Evolutionary conservation across 2,329 filamentous ascomycete species (phyloP).

Genomic region (Colletotrichum sp.): DNA sequence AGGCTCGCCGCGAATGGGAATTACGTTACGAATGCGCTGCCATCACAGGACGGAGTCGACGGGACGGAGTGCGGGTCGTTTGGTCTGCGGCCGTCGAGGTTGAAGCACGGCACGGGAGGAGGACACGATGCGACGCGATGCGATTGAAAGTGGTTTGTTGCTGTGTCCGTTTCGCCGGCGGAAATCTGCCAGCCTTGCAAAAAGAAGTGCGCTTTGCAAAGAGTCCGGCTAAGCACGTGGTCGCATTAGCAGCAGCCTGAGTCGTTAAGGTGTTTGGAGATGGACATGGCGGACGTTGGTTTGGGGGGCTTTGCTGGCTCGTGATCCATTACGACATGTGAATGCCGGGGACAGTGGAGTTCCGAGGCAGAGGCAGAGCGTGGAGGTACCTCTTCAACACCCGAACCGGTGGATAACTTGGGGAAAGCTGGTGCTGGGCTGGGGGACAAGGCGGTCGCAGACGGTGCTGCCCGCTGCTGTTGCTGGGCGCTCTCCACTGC

Average conservation of each 20-base stretch:
- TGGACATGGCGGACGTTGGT: not conserved
- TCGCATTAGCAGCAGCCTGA: slow-evolving; percentile 10
- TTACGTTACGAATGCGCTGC: slow-evolving; percentile 12
- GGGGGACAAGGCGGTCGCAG: not conserved
- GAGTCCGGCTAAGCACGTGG: slow-evolving; percentile 10
- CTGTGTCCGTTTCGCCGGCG: not conserved
- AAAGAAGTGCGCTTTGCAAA: not conserved
- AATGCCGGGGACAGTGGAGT: slow-evolving; percentile 19
- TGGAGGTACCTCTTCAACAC: not conserved
- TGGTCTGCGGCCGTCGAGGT: not conserved
- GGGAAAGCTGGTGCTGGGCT: slow-evolving; percentile 8
- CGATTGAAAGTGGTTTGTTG: not conserved
- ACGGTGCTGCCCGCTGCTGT: not conserved
- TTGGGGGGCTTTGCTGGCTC: slow-evolving; percentile 10
- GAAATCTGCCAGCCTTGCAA: not conserved
- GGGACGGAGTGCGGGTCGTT: not conserved
- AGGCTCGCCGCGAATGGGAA: slow-evolving; percentile 10
- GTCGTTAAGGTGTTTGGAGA: slow-evolving; percentile 7
- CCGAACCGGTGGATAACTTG: slow-evolving; percentile 21
- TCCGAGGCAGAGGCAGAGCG: slow-evolving; percentile 16
- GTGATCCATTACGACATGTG: slow-evolving; percentile 23
- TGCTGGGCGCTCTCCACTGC: not conserved
- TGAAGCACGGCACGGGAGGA: not conserved
- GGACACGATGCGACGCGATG: not conserved
- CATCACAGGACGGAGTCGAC: slow-evolving; percentile 8